Percentiles rank a stretch among this genome's conserved stretches.
phyloP scores from a whole-genome alignment of 306 rosid species.

The Prunus mume region DNA sequence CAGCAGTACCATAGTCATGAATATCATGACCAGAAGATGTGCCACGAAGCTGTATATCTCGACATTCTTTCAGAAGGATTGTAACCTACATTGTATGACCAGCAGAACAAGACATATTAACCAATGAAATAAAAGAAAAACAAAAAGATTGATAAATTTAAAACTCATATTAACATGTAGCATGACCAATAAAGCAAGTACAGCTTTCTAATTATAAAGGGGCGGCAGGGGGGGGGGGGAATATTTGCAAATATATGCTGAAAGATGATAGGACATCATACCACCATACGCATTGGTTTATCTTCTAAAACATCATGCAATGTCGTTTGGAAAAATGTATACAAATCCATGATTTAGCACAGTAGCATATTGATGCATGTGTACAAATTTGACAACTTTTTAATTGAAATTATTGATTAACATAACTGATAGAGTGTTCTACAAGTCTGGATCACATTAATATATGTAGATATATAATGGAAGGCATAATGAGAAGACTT shows the following conservation, averaged over 20 bases:
- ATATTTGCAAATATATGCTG: neutral
- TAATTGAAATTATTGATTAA: too few species aligned
- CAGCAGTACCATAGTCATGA: slow-evolving; percentile 24
- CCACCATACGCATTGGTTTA: neutral
- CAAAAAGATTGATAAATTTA: too few species aligned
- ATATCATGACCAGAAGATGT: slow-evolving; percentile 51
- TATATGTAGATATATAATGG: neutral
- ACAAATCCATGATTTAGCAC: neutral
- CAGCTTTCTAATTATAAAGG: neutral
- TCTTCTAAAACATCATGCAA: neutral
- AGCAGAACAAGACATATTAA: slow-evolving; percentile 6
- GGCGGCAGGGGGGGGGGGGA: neutral
- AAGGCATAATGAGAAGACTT: neutral
- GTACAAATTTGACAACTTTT: neutral
- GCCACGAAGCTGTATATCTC: slow-evolving; percentile 90
- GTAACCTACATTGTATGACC: slow-evolving; percentile 57
- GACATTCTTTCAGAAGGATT: slow-evolving; percentile 88
- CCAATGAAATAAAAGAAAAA: neutral
- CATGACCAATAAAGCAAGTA: neutral
- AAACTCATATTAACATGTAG: neutral
- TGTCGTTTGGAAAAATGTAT: neutral
- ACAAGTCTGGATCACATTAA: neutral
- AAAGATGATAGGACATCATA: neutral
- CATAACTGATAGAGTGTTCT: neutral
- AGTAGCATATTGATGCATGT: neutral